A percentile compares a stretch with the other conserved stretches of the same genome.
These are phyloP conservation scores for Lasiodiplodia theobromae DNA, from an alignment of 2,329 filamentous ascomycete genomes.

Conservation along the genomic window DNA sequence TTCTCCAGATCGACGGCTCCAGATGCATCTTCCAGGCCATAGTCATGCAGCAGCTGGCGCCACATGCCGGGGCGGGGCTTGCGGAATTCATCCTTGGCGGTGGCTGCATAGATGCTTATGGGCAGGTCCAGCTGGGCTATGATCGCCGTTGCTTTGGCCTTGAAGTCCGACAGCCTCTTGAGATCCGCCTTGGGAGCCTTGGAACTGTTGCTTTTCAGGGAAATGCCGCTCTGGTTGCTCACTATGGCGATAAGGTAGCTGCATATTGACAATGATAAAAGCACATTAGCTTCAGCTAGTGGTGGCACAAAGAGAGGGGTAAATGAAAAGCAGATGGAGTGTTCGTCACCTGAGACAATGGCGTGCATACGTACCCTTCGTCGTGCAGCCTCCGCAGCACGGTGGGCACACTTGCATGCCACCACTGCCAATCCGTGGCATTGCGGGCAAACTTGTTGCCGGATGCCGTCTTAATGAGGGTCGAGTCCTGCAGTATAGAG, in stretches of 20 bases:
- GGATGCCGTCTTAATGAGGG: constrained; percentile 79
- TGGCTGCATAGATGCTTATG: constrained; percentile 84
- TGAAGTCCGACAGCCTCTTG: constrained; percentile 79
- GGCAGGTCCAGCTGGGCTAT: constrained; percentile 77
- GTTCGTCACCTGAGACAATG: constrained; percentile 30
- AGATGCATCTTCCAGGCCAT: constrained; percentile 53
- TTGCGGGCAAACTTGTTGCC: constrained; percentile 78
- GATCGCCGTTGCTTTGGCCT: constrained; percentile 76
- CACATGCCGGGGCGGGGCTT: constrained; percentile 94
- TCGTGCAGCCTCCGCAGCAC: constrained; percentile 72
- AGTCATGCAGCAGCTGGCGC: constrained; percentile 67
- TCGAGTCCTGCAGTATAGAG: constrained; percentile 72
- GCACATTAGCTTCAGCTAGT: constrained; percentile 22
- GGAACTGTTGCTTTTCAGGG: constrained; percentile 74
- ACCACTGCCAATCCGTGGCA: constrained; percentile 92
- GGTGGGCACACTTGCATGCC: constrained; percentile 74
- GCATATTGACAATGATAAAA: constrained; percentile 26
- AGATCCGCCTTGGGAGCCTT: constrained; percentile 73
- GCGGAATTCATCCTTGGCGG: constrained; percentile 78
- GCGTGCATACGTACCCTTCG: constrained; percentile 63
- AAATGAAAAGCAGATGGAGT: constrained; percentile 26
- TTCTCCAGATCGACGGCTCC: constrained; percentile 70
- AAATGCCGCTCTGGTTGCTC: constrained; percentile 88
- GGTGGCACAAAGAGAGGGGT: constrained; percentile 28
- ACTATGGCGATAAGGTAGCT: constrained; percentile 80